Evolutionary conservation across 768 basidiomycete genomes (phyloP), one percentile per base, ranked within the genome.

Genomic region (Collybiopsis luxurians): DNA sequence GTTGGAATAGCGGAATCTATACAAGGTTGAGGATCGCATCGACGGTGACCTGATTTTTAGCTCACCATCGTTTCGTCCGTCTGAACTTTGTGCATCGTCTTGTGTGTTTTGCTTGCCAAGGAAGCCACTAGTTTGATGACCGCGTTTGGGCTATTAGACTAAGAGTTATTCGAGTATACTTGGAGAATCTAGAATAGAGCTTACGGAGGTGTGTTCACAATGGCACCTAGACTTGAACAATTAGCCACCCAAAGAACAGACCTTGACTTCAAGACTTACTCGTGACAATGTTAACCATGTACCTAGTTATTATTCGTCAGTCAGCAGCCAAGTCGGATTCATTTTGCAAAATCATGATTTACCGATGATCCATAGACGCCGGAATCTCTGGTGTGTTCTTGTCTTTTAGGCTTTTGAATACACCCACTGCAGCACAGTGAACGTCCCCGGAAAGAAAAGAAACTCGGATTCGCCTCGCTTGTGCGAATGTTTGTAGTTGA

Each of bases 401-500:
- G 2, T 64, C 67, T 56, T 73, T 76, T 42, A 88, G 74, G 1
- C 90, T 90, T 71, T 87, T 92, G 60, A 95, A 73, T 2, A 86
- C 69, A 2, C 89, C 90, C 0, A 94, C 90, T 1, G 92, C 90
- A 0, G 90, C 90, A 62, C 90, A 90, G 66, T 98, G 96, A 13
- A 98, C 96, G 68, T 99, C 95, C 3, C 97, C 97, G 0, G 88
- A 89, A 17, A 98, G 65, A 70, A 95, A 95, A 0, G 87, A 81
- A n/a, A 99, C 78, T 26, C 97, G 83, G 28, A 89, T 69, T 26
- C 79, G 76, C 69, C 82, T 85, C 47, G 72, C 69, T 43, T 73
- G 69, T 0, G 95, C 89, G 60, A 92, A 77, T 21, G 78, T 74
- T 69, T 98, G 96, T 60, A 92, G 77, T 66, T 88, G 81, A 60